Evolutionary conservation across 75 land plant genomes (phyloP).

Genomic region (Cryptomeria japonica): DNA sequence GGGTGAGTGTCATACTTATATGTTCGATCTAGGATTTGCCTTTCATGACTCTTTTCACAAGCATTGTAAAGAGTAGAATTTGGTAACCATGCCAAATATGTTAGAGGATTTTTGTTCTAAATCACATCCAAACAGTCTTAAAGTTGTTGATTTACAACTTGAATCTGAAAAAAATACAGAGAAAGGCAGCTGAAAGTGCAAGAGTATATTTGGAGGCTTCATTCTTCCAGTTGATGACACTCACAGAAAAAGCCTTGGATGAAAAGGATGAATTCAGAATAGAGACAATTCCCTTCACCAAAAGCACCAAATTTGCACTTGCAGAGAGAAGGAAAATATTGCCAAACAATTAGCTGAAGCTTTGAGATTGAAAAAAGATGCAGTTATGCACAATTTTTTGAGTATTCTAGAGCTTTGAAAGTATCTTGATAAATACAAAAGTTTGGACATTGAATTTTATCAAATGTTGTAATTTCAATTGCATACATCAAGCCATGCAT

Average conservation of each 20-base stretch:
- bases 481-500: no score
- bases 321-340: no score
- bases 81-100: constrained; percentile 2
- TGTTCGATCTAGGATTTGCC: neutral
- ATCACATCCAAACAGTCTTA: constrained; percentile 28
- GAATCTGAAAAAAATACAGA: constrained; percentile 50
- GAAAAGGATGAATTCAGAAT: constrained; percentile 54
- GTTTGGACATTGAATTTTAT: no score
- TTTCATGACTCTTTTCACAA: constrained; percentile 8
- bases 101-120: neutral
- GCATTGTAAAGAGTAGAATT: neutral
- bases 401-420: no score
- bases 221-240: constrained; percentile 52
- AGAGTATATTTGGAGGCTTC: no score
- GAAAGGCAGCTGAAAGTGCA: constrained; percentile 23
- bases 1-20: neutral
- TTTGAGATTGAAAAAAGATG: neutral
- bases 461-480: no score
- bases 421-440: no score
- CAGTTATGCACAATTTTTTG: no score
- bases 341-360: no score
- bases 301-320: no score
- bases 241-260: constrained; percentile 65
- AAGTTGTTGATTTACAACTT: constrained; percentile 49
- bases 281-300: constrained; percentile 24